Evolutionary conservation across 2,329 filamentous ascomycete species (phyloP).

Genomic region (Calonectria fujianensis): DNA sequence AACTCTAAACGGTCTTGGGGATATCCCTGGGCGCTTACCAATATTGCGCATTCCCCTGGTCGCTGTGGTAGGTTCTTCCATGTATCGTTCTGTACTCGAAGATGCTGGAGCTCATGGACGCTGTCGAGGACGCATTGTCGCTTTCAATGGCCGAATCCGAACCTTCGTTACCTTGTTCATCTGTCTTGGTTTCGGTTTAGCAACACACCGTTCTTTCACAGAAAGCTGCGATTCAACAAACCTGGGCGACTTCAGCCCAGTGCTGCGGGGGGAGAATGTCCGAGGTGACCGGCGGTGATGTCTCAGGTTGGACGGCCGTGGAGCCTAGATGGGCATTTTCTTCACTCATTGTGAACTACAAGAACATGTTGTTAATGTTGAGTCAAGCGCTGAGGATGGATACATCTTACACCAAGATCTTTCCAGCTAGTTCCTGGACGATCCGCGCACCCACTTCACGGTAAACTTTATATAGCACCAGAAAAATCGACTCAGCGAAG

Average conservation of each 20-base stretch:
- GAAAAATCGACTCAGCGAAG: background rate
- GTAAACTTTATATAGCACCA: constrained; percentile 1
- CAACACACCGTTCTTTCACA: constrained; percentile 45
- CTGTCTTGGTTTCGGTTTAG: constrained; percentile 8
- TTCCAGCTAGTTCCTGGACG: background rate
- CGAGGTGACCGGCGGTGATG: constrained; percentile 18
- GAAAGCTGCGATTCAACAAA: constrained; percentile 13
- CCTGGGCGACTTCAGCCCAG: constrained; percentile 47
- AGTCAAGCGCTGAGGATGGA: background rate
- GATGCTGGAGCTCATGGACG: constrained; percentile 40
- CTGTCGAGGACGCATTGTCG: constrained; percentile 36
- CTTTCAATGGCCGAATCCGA: constrained; percentile 24
- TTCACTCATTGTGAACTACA: constrained; percentile 23
- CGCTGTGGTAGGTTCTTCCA: constrained; percentile 40
- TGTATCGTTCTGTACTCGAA: constrained; percentile 42
- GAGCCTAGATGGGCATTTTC: constrained; percentile 9
- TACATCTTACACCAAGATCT: background rate
- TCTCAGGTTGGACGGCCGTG: constrained; percentile 2
- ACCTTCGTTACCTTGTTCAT: constrained; percentile 16
- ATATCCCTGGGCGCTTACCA: constrained; percentile 4
- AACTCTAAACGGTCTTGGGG: background rate
- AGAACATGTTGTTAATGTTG: background rate
- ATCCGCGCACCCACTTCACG: background rate
- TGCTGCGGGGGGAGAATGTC: constrained; percentile 47
- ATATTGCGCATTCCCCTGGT: constrained; percentile 40